Base-by-base conservation (phyloP, 1,139 yeast species). In the Saccharomycopsis crataegensis region DNA sequence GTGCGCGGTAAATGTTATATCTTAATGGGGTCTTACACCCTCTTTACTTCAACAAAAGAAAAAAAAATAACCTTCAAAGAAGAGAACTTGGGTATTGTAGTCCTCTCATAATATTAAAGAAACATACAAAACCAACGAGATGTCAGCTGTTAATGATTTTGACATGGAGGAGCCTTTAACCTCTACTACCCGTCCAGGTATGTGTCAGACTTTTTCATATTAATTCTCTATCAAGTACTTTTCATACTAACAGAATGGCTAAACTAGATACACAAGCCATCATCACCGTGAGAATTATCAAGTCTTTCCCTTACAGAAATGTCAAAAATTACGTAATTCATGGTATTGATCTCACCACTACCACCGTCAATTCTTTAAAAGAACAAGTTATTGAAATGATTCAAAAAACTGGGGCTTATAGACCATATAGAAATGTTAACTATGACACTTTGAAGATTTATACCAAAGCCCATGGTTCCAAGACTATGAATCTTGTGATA, bases 391-490 rank as follows among this genome's bases (percentile, higher is more conserved):
- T 67, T 22, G 60, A 71, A 37, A 75, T 75, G 41, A 84, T 90
- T 56, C 73, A 78, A 52, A 77, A 84, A 6, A 77, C 82, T 8
- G 89, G 95, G 1, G 81, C 79, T 0, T 79, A 83, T 59, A 76
- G 96, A 62, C 96, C 98, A 0, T 91, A 82, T 67, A 77, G 97
- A 62, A 86, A 77, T 59, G 86, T 87, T n/a, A 73, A 73, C 1
- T 84, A 82, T 62, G 88, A 93, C 64, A 74, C 94, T 0, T 66
- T 93, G 58, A 93, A 94, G 69, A 77, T 93, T 16, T 93, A 93
- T 69, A 86, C 96, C 41, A 89, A 88, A 65, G 98, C 99, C 0
- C 98, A 93, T 67, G 96, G 96, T 7, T 79, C 96, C 43, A 93
- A 93, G 70, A 88, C 97, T 1, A 86, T 90, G 82, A 90, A 93